Conservation (phyloP, 768 basidiomycete species). For the Lentinula boryana region DNA sequence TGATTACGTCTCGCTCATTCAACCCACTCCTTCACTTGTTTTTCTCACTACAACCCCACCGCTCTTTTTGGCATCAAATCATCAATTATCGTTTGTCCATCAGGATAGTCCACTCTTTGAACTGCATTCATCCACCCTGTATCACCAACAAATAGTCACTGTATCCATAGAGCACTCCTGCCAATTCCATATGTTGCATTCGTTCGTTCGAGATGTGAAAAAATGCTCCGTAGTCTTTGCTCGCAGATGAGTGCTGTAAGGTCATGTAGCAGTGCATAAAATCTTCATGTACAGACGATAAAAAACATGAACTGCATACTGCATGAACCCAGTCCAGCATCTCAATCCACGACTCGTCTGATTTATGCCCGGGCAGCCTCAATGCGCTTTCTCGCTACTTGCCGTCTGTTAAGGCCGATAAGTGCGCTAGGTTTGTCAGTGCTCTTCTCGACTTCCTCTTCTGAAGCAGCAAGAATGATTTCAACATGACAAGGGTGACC, state of each 20-base stretch:
- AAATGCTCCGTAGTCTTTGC: neutral
- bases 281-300: constrained; percentile 10
- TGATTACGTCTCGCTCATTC: too few relatives aligned
- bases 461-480: constrained; percentile 78
- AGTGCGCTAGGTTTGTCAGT: constrained; percentile 72
- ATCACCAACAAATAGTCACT: neutral
- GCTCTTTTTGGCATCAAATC: neutral
- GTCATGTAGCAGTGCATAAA: neutral
- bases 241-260: neutral
- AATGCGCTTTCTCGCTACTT: constrained; percentile 82
- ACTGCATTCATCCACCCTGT: too few relatives aligned
- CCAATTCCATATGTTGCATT: too few relatives aligned
- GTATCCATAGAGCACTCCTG: neutral
- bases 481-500: constrained; percentile 97
- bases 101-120: neutral
- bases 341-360: constrained; percentile 4
- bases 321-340: constrained; percentile 17
- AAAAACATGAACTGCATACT: constrained; percentile 20
- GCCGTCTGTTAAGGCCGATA: constrained; percentile 74
- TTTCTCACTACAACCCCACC: neutral
- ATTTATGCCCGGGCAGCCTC: constrained; percentile 68
- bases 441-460: constrained; percentile 85
- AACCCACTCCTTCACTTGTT: too few relatives aligned
- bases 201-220: neutral
- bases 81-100: too few relatives aligned